These are phyloP conservation scores for Populus deltoides DNA, from an alignment of 345 rosid genomes.

Conservation along the genomic window DNA sequence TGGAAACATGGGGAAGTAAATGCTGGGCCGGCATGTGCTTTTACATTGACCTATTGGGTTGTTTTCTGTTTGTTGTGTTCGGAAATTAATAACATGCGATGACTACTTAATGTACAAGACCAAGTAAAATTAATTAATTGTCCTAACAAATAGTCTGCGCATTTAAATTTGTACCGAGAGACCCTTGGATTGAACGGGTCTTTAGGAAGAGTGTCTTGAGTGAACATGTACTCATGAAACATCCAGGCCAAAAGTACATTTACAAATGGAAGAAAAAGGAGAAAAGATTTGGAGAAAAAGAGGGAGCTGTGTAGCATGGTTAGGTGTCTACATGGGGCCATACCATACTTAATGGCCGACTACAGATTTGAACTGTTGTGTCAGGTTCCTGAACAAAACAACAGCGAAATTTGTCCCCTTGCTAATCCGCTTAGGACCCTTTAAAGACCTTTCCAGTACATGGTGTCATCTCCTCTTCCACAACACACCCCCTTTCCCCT, in stretches of 20 bases:
- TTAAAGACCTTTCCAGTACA: not conserved
- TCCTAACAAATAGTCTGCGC: not conserved
- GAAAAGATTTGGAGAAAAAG: not conserved
- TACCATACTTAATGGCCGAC: conserved; percentile 22
- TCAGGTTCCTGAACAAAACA: conserved; percentile 11
- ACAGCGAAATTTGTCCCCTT: conserved; percentile 26
- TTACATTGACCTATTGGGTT: not conserved
- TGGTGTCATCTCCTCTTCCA: not conserved
- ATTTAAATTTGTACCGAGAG: not conserved
- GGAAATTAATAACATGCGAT: not conserved
- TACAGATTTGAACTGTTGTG: conserved; percentile 7
- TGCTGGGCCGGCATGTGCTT: conserved; percentile 16
- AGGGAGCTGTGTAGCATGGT: conserved; percentile 10
- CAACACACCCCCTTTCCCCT: not conserved
- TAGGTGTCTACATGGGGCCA: conserved; percentile 32
- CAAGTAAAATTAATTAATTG: not conserved
- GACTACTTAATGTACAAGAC: not conserved
- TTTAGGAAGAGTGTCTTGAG: conserved; percentile 22
- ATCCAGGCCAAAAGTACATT: not conserved
- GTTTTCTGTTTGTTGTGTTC: not conserved
- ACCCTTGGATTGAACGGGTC: conserved; percentile 25
- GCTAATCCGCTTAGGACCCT: not conserved
- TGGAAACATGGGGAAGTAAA: conserved; percentile 32
- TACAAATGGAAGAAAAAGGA: not conserved
- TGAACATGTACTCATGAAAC: not conserved